phyloP scores from a whole-genome alignment of 2,329 filamentous ascomycete genomes.

The Neocucurbitaria cava region DNA sequence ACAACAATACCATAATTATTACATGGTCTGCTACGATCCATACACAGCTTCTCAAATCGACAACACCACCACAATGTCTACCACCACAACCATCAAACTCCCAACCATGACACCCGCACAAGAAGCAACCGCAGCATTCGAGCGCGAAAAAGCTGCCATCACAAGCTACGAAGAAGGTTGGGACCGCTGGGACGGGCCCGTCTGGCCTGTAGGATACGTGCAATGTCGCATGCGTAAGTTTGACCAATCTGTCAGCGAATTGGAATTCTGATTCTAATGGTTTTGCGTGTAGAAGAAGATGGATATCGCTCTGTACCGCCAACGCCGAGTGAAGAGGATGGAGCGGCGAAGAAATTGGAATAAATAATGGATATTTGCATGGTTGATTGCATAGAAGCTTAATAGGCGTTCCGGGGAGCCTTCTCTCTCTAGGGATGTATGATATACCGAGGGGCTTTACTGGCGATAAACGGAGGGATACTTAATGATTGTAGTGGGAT shows the following conservation, averaged over 20 bases:
- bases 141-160: slow-evolving; percentile 30
- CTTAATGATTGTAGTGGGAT: too few species aligned
- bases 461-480: neutral
- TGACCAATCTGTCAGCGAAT: too few species aligned
- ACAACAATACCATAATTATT: slow-evolving; percentile 2
- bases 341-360: neutral
- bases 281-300: neutral
- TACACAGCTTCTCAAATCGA: neutral
- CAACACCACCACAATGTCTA: slow-evolving; percentile 12
- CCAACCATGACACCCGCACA: slow-evolving; percentile 14
- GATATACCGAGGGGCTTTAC: neutral
- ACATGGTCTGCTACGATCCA: slow-evolving; percentile 8
- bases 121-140: slow-evolving; percentile 27
- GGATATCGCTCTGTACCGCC: neutral
- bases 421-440: neutral
- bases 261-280: neutral
- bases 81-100: slow-evolving; percentile 9
- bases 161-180: slow-evolving; percentile 36
- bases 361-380: neutral
- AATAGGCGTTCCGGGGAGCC: neutral
- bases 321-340: neutral
- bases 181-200: slow-evolving; percentile 35
- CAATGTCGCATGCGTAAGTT: slow-evolving; percentile 32
- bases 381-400: too few species aligned
- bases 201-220: slow-evolving; percentile 30